Base-by-base conservation (phyloP, 148 eudicot genomes). In the Rhododendron mucronatum region DNA sequence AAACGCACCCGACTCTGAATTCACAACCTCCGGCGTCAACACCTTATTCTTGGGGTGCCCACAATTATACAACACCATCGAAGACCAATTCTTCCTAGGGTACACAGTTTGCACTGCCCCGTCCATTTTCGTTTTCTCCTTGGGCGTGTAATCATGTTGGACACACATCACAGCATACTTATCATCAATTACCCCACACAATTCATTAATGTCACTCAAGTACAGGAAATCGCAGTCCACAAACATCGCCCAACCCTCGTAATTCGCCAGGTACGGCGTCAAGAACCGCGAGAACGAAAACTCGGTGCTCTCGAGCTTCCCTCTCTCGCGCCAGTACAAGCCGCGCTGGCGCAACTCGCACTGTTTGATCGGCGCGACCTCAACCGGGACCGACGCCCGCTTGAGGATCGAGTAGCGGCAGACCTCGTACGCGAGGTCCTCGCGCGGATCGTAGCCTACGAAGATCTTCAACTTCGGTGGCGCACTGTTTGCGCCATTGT, bases 11-110 rank as follows among this genome's bases (percentile, higher is more conserved):
- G 91, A 87, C 71, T 95, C 88, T 1, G 88, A 77, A 82, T 95
- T 97, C 50, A 97, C 98, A 69, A 93, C 85, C 82, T 95, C 96
- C 0, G 98, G 98, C 2, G 94, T 93, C 55, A 97, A 80, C 0
- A 89, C 87, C 91, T 82, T 89, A 39, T 97, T 97, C 85, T 97
- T 97, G 0, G 91, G 89, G 77, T 97, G 99, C 35, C 94, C 96
- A 82, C 98, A 97, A 78, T 97, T 97, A 79, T 97, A 97, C 89
- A 97, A 84, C 85, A 97, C 99, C 99, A 97, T 94, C 0, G 99
- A 97, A 2, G 98, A 95, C 99, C 99, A 97, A 77, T 97, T 97
- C 93, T 97, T 97, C 84, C 99, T 90, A 7, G 99, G 99, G 61
- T 97, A 97, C 20, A 94, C 89, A 7, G 99, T 97, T 63, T 97